Evolutionary conservation across 331 rosid genomes (phyloP), one percentile per base, ranked within the genome.

Genomic region (Telfairia occidentalis): DNA sequence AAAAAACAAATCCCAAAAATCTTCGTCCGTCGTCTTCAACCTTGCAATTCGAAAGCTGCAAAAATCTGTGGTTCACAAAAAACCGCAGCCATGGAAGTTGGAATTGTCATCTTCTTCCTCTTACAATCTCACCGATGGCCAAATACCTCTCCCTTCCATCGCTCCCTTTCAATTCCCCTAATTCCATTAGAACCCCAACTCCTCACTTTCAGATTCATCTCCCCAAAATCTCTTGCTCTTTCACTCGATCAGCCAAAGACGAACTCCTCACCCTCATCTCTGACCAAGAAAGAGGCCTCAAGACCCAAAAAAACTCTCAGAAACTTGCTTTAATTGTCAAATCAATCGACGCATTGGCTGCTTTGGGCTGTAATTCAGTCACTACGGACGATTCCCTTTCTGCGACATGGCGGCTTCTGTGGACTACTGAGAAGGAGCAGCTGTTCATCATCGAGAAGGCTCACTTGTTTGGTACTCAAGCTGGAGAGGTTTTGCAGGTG

Each of bases 341-440:
- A 23, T 92, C 91, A 15, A 82, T 93, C 53, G 92, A 91, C 8
- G 82, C 84, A 2, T 40, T 91, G 81, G 89, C 87, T 30, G 78
- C 70, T 29, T 48, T 77, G 9, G 90, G 85, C 52, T 49, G 80
- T 2, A 86, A 77, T 19, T 63, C 82, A 0, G 83, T 89, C 76
- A 91, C 98, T 64, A 90, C 98, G 12, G 87, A 84, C 1, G 58
- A 37, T 7, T 76, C 90, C 2, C 91, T 93, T 50, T 88, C 97
- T 7, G 95, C 83, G 50, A 89, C 98, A 19, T 93, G 98, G 98
- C 82, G 89, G 75, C 74, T 93, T 73, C 91, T 91, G 10, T 93
- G 98, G 98, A 91, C 98, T 42, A 93, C 97, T 0, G 98, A 93
- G 89, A 93, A 91, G 74, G 98, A 93, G 81, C 98, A 93, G 84